Evolutionary conservation across 129 eudicot species (phyloP), one percentile per base, ranked within the genome.

Genomic region (Helichrysum umbraculigerum): DNA sequence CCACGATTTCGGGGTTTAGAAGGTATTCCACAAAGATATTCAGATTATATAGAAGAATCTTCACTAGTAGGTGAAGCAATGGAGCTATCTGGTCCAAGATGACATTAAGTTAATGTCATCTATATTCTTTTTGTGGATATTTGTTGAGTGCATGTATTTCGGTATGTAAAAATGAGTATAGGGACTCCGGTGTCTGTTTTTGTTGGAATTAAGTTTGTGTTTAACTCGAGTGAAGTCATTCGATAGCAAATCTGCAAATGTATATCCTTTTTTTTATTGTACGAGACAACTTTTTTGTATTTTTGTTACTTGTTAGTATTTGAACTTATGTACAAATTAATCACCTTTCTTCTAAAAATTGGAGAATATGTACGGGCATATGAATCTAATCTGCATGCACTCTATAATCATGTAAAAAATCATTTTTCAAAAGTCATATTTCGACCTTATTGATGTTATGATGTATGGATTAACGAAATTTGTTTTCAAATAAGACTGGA

Each of bases 11-110:
- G 83, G 33, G 57, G 87, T 35, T 76, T 68, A 16, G 90, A 84
- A 51, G 69, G 82, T 44, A 81, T 82, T 16, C 86, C 89, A 68
- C 93, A 89, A 70, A 87, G 93, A 81, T 94, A 94, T 42, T 85
- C 96, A 7, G 97, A 94, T 79, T 91, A 58, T 52, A 88, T 94
- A 25, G 97, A 91, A 81, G 98, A 94, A 44, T 85, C 98, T 15
- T 91, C 97, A 2, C 88, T 88, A 47, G 97, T 94, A 44, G 88
- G 83, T 35, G 97, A 91, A 82, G 97, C 93, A 44, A 91, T 91
- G 90, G 98, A 94, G 77, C 98, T 94, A 59, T 94, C 98, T 9
- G 98, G 98, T 37, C 98, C 98, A 6, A 77, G 98, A 76, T 94
- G 89, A 91, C 88, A 71, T 80, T 5, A 66, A 74, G 0, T 66